These are phyloP conservation scores for Escovopsis sp. DNA, from an alignment of 2,329 filamentous ascomycete species.

Conservation along the genomic window DNA sequence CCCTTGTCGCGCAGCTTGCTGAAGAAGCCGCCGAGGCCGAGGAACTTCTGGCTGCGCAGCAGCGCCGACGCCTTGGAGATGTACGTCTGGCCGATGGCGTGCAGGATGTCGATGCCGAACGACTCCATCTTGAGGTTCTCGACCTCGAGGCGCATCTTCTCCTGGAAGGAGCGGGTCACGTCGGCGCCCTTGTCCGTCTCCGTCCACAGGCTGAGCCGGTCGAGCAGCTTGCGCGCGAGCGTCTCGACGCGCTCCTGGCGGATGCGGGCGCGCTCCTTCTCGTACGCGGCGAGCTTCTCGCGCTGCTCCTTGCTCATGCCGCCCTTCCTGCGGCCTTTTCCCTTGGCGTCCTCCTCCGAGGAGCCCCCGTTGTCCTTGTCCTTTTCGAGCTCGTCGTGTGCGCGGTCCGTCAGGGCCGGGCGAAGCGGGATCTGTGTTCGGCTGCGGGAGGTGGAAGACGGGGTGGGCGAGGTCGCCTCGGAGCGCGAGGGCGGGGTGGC, in stretches of 20 bases:
- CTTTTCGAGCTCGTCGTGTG: conserved; percentile 52
- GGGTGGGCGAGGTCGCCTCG: conserved; percentile 25
- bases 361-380: conserved; percentile 37
- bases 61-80: conserved; percentile 74
- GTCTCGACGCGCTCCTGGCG: conserved; percentile 83
- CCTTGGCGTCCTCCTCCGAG: conserved; percentile 34
- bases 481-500: conserved; percentile 18
- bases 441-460: conserved; percentile 28
- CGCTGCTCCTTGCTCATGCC: conserved; percentile 82
- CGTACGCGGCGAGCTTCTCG: conserved; percentile 78
- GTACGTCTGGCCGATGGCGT: conserved; percentile 88
- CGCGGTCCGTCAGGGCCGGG: conserved; percentile 72
- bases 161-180: conserved; percentile 78
- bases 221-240: conserved; percentile 69
- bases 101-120: conserved; percentile 89
- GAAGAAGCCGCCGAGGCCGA: conserved; percentile 93
- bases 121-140: conserved; percentile 99
- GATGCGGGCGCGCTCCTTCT: conserved; percentile 68
- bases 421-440: conserved; percentile 54
- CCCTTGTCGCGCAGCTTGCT: conserved; percentile 91
- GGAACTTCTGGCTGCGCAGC: conserved; percentile 90
- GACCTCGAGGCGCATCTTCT: conserved; percentile 87
- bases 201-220: conserved; percentile 88
- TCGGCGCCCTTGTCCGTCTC: conserved; percentile 84
- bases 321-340: conserved; percentile 69